A percentile compares a stretch with the other conserved stretches of the same genome.
phyloP scores from a whole-genome alignment of 129 eudicot species.

The Rutidosis leptorrhynchoides region DNA sequence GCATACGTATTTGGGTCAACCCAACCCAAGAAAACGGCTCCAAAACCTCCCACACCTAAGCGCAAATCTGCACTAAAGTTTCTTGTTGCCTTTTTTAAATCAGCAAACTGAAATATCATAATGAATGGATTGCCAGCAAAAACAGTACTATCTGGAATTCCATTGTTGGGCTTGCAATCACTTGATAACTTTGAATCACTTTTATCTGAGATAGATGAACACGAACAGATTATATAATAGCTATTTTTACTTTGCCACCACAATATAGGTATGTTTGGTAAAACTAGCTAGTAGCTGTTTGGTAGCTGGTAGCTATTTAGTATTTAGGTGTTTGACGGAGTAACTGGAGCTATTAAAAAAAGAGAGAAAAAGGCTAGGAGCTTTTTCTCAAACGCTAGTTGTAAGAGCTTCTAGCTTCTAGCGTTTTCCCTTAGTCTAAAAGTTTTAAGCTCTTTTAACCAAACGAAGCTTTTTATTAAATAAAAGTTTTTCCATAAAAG shows the following conservation, averaged over 20 bases:
- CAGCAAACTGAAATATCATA: slow-evolving; percentile 8
- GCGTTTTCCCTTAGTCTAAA: too few relatives aligned
- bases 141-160: neutral
- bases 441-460: too few relatives aligned
- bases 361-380: too few relatives aligned
- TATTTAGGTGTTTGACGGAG: too few relatives aligned
- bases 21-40: slow-evolving; percentile 15
- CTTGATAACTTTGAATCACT: slow-evolving; percentile 17
- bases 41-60: slow-evolving; percentile 17
- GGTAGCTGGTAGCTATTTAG: too few relatives aligned
- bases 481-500: too few relatives aligned
- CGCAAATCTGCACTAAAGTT: neutral
- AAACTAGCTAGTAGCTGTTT: too few relatives aligned
- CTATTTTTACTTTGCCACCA: neutral
- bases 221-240: neutral
- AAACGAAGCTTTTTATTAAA: too few relatives aligned
- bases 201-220: slow-evolving; percentile 22
- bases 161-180: neutral
- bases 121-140: neutral
- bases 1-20: slow-evolving; percentile 7
- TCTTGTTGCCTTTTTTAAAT: slow-evolving; percentile 4
- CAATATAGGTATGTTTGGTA: too few relatives aligned
- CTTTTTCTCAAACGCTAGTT: too few relatives aligned
- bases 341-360: too few relatives aligned
- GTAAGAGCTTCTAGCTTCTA: too few relatives aligned